Percentiles rank a stretch among this genome's conserved stretches.
Evolutionary conservation across 495 filamentous ascomycete species (phyloP).

Genomic region (Ramalina peruviana): DNA sequence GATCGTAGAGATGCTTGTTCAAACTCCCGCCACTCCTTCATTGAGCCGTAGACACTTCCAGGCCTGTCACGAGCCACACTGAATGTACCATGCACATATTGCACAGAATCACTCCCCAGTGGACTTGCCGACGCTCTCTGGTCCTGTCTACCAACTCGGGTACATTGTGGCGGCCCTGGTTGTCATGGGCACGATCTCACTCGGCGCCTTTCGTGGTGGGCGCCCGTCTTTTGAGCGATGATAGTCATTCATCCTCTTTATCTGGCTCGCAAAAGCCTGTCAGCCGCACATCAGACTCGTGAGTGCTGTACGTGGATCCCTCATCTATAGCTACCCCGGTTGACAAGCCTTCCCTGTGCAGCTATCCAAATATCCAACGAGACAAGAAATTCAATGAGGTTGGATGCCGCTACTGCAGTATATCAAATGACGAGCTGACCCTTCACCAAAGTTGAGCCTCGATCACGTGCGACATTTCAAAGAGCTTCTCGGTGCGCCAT

Average conservation of each 20-base stretch:
- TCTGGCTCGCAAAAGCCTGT: constrained; percentile 34
- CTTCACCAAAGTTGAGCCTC: constrained; percentile 34
- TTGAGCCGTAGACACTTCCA: no score
- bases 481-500: constrained; percentile 54
- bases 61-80: no score
- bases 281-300: constrained; percentile 68
- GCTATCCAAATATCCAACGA: constrained; percentile 70
- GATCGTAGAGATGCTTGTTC: no score
- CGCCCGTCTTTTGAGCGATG: no score
- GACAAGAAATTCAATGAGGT: constrained; percentile 54
- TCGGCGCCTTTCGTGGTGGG: no score
- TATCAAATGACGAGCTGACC: background rate
- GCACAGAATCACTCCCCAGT: no score
- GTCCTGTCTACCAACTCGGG: no score
- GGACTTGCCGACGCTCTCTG: no score
- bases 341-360: constrained; percentile 14
- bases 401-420: background rate
- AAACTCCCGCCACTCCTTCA: no score
- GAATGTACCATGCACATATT: no score
- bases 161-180: no score
- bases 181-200: no score
- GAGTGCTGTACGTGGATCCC: constrained; percentile 3
- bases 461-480: constrained; percentile 76
- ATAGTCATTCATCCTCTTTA: background rate
- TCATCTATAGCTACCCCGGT: background rate